Percentiles rank a stretch among this genome's conserved stretches.
These are phyloP conservation scores for Lactarius sp. DNA, from an alignment of 768 basidiomycete genomes.

Conservation along the genomic window DNA sequence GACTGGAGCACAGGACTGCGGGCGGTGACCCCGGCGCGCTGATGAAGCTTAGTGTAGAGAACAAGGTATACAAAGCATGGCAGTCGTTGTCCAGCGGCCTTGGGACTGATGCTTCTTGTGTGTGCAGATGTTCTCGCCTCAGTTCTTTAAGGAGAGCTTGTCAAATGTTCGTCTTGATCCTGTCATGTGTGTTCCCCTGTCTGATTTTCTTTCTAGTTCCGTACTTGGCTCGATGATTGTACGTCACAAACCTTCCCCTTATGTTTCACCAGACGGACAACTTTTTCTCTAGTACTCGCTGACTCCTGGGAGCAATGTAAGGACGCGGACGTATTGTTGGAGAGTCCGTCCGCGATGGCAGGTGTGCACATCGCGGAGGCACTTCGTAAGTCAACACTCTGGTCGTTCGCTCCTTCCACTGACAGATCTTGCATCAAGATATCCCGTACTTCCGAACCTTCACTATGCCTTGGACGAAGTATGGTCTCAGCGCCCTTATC, in stretches of 20 bases:
- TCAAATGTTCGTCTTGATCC: slow-evolving; percentile 39
- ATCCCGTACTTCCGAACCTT: slow-evolving; percentile 65
- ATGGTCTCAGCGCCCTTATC: slow-evolving; percentile 11
- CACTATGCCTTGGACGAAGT: slow-evolving; percentile 61
- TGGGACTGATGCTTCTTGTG: slow-evolving; percentile 25
- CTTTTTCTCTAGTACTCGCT: slow-evolving; percentile 40
- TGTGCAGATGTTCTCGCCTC: slow-evolving; percentile 62
- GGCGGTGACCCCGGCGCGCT: slow-evolving; percentile 66
- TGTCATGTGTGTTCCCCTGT: background rate
- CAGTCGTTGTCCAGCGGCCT: background rate
- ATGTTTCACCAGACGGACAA: background rate
- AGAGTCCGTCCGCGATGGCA: slow-evolving; percentile 64
- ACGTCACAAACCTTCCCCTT: slow-evolving; percentile 25
- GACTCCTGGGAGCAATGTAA: slow-evolving; percentile 60
- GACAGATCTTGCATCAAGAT: slow-evolving; percentile 29
- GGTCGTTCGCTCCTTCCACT: background rate
- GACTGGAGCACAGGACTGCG: slow-evolving; percentile 53
- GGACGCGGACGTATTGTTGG: slow-evolving; percentile 61
- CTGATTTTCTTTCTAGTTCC: slow-evolving; percentile 39
- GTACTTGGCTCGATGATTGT: slow-evolving; percentile 63
- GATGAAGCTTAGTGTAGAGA: slow-evolving; percentile 56
- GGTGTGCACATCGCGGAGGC: slow-evolving; percentile 72
- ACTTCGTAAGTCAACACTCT: slow-evolving; percentile 37
- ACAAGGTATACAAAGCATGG: slow-evolving; percentile 32
- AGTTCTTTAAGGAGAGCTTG: slow-evolving; percentile 62